Base-by-base conservation (phyloP, 129 eudicot genomes). In the Saussurea involucrata region DNA sequence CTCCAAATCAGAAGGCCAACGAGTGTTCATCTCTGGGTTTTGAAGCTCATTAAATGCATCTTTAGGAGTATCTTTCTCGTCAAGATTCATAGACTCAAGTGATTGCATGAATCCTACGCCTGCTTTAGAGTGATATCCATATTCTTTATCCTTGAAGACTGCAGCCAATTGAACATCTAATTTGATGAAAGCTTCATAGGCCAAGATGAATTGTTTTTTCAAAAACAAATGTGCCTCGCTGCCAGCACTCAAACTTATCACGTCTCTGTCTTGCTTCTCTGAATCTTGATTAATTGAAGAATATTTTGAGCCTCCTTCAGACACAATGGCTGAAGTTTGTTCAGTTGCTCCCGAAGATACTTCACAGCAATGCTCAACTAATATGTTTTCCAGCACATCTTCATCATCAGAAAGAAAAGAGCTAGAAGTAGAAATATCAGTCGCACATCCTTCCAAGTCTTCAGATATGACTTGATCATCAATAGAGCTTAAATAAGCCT, bases 351-450 rank as follows among this genome's bases (percentile, higher is more conserved):
- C 60, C 12, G 31, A 20, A 57, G 76, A 25, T 12, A 68, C 63
- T n/a, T 25, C 53, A 42, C 66, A 21, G 66, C 73, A 79, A 40
- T 17, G 33, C 24, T 40, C 15, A 65, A 73, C 65, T 42, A 78
- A 71, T 58, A 71, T 55, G 29, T 73, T 69, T 24, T 70, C 73
- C 15, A 15, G 66, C 74, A 82, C 36, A 83, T 42, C 72, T 67
- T 82, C 79, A 66, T 70, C 79, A 75, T 73, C 84, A 72, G 90
- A 90, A 83, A 80, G 71, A 72, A 34, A 24, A 55, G 88, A 90
- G 76, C 80, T 72, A 27, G 81, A 72, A 76, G 83, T 66, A 74
- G 86, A 90, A 76, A 55, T 34, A 61, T 81, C 88, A 74, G 87
- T 71, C 25, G 64, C 42, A 68, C 78, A 77, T 77, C 66, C 84